Conservation (phyloP, 2,329 filamentous ascomycete species). For the Botryotinia globosa region DNA sequence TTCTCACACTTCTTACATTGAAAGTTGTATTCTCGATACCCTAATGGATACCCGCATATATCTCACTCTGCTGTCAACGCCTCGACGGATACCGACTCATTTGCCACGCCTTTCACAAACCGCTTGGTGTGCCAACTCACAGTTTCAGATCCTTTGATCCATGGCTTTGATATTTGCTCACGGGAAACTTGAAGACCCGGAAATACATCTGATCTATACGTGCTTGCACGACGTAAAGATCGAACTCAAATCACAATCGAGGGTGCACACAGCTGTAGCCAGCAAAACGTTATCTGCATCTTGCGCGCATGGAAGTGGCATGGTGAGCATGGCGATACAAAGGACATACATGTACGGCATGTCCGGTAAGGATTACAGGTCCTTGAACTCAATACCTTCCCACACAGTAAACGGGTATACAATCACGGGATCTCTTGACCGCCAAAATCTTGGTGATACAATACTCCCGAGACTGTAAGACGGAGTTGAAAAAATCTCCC, state of each 20-base stretch:
- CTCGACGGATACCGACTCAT: conserved; percentile 5
- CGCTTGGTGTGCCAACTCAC: neutral
- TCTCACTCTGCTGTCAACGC: conserved; percentile 10
- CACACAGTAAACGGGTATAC: neutral
- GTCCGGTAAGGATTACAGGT: neutral
- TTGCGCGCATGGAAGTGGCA: conserved; percentile 6
- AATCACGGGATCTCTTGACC: neutral
- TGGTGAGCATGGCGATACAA: neutral
- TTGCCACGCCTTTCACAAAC: conserved; percentile 8
- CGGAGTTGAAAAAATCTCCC: neutral
- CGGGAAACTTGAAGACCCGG: neutral
- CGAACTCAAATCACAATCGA: neutral
- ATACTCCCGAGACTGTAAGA: neutral
- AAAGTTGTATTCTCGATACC: neutral
- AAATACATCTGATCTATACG: neutral
- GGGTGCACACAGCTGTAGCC: neutral
- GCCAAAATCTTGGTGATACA: neutral
- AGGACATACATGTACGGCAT: neutral
- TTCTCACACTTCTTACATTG: neutral
- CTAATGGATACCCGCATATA: neutral
- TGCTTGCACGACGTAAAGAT: neutral
- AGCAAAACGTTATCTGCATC: conserved; percentile 10
- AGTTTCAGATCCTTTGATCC: conserved; percentile 7
- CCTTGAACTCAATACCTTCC: neutral
- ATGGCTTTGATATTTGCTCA: neutral